Percentiles rank a stretch among this genome's conserved stretches.
These are phyloP conservation scores for Claviceps fusiformis DNA, from an alignment of 2,329 filamentous ascomycete genomes.

Conservation along the genomic window DNA sequence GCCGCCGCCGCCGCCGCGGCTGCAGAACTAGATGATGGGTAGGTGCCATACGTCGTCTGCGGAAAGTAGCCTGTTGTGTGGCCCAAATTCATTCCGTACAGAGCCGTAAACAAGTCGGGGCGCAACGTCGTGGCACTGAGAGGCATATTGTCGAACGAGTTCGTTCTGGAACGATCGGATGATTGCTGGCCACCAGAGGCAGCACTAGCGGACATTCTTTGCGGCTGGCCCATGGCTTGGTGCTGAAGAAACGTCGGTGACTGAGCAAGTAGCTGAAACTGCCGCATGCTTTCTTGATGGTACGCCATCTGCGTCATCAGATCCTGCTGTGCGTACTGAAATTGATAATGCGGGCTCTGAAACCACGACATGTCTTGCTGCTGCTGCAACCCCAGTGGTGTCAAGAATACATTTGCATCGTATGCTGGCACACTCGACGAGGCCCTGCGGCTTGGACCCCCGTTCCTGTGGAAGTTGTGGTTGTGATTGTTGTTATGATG, in stretches of 20 bases:
- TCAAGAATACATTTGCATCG: slow-evolving; percentile 34
- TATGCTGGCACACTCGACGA: slow-evolving; percentile 39
- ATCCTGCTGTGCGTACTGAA: slow-evolving; percentile 27
- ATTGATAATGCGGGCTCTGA: slow-evolving; percentile 27
- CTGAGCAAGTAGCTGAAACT: slow-evolving; percentile 23
- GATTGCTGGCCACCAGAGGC: slow-evolving; percentile 17
- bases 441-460: slow-evolving; percentile 33
- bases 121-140: slow-evolving; percentile 40
- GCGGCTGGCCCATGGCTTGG: slow-evolving; percentile 21
- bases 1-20: slow-evolving; percentile 36
- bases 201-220: slow-evolving; percentile 15
- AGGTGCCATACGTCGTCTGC: slow-evolving; percentile 35
- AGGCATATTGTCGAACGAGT: slow-evolving; percentile 49
- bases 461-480: slow-evolving; percentile 19
- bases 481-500: slow-evolving; percentile 28
- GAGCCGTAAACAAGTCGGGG: slow-evolving; percentile 39
- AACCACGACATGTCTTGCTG: slow-evolving; percentile 37
- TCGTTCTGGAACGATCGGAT: slow-evolving; percentile 42
- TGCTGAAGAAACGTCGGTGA: slow-evolving; percentile 22
- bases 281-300: slow-evolving; percentile 21
- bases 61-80: slow-evolving; percentile 29
- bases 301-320: slow-evolving; percentile 29
- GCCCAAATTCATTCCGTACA: slow-evolving; percentile 29
- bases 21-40: slow-evolving; percentile 40
- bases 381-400: slow-evolving; percentile 27